Percentiles rank a stretch among this genome's conserved stretches.
Conservation (phyloP, 108 stramenopile species). For the Pinguiococcus pyrenoidosus region DNA sequence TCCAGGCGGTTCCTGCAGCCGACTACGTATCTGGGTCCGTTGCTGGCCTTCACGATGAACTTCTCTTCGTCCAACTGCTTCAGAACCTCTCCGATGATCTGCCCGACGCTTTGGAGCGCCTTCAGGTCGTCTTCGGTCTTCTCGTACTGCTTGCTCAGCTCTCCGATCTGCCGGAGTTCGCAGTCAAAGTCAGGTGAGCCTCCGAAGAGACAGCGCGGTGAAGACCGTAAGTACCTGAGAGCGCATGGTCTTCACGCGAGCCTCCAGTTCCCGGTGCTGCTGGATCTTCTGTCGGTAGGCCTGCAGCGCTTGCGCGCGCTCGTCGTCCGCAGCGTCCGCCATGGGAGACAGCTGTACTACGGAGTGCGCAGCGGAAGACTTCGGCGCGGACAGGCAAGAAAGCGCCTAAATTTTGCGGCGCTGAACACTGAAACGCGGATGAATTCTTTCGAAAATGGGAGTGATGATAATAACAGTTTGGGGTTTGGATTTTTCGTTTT, state of each 20-base stretch:
- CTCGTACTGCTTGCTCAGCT: constrained; percentile 69
- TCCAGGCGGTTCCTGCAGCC: constrained; percentile 80
- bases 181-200: too few relatives aligned
- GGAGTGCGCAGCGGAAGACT: too few relatives aligned
- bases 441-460: too few relatives aligned
- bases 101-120: constrained; percentile 73
- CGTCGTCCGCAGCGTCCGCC: constrained; percentile 14
- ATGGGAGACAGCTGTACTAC: too few relatives aligned
- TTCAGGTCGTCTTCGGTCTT: constrained; percentile 90
- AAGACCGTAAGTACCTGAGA: too few relatives aligned
- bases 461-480: too few relatives aligned
- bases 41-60: constrained; percentile 92
- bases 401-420: too few relatives aligned
- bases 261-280: constrained; percentile 78
- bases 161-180: constrained; percentile 65
- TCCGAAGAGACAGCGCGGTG: too few relatives aligned
- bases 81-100: constrained; percentile 93
- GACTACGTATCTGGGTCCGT: constrained; percentile 92
- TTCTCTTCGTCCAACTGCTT: constrained; percentile 84
- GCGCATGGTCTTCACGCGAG: constrained; percentile 74
- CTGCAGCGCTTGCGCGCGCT: constrained; percentile 71
- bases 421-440: too few relatives aligned
- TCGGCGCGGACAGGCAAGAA: too few relatives aligned
- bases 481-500: too few relatives aligned
- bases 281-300: constrained; percentile 78